phyloP scores from a whole-genome alignment of 106 monocot species.

The Vanilla planifolia region DNA sequence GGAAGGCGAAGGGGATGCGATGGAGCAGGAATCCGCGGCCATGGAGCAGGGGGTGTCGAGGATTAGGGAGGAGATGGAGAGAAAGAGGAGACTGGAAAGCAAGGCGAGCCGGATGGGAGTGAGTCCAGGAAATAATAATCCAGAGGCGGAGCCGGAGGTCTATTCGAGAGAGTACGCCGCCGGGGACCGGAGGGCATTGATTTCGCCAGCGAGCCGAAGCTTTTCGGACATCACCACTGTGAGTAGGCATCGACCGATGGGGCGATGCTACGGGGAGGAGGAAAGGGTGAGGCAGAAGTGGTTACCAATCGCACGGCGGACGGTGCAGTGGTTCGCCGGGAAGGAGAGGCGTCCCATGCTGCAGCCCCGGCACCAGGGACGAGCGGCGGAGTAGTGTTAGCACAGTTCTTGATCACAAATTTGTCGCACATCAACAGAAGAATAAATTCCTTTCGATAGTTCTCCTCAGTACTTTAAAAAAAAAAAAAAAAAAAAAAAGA shows the following conservation, averaged over 20 bases:
- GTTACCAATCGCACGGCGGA: slow-evolving; percentile 68
- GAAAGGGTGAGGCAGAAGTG: slow-evolving; percentile 54
- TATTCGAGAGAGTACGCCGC: background rate
- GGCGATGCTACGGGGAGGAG: slow-evolving; percentile 7
- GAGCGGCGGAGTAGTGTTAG: too few relatives aligned
- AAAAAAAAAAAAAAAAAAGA: too few relatives aligned
- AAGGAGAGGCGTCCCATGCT: slow-evolving; percentile 27
- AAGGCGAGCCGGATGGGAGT: slow-evolving; percentile 21
- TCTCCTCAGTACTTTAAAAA: too few relatives aligned
- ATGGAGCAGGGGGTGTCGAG: slow-evolving; percentile 9
- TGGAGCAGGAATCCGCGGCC: background rate
- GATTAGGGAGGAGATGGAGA: slow-evolving; percentile 47
- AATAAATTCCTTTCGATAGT: too few relatives aligned
- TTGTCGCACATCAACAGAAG: too few relatives aligned
- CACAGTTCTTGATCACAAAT: too few relatives aligned
- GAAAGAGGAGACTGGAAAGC: slow-evolving; percentile 27
- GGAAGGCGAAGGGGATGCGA: background rate
- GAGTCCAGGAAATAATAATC: too few relatives aligned
- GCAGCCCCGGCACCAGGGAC: background rate
- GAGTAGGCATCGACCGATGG: slow-evolving; percentile 23
- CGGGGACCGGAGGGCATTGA: background rate
- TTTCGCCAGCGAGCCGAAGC: slow-evolving; percentile 23
- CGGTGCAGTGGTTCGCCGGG: slow-evolving; percentile 69
- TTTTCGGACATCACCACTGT: slow-evolving; percentile 71
- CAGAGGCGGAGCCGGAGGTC: background rate